A percentile compares a stretch with the other conserved stretches of the same genome.
phyloP scores from a whole-genome alignment of 306 rosid genomes.

The Adenanthera pavonina region DNA sequence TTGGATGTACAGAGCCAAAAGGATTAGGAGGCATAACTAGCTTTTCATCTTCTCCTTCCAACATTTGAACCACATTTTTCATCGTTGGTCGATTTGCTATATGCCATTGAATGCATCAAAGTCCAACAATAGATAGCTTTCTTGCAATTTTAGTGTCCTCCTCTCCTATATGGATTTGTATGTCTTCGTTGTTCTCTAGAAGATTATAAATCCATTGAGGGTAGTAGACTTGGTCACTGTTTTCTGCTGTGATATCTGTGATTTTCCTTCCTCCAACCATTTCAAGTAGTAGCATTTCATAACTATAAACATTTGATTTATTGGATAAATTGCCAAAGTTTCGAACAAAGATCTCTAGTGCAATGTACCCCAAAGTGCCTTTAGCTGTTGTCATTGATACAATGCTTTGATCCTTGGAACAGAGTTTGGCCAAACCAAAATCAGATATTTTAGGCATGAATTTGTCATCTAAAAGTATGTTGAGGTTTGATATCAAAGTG shows the following conservation, averaged over 20 bases:
- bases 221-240: conserved; percentile 25
- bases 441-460: too few relatives aligned
- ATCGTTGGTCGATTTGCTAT: conserved; percentile 40
- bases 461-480: too few relatives aligned
- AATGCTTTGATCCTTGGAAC: too few relatives aligned
- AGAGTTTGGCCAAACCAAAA: too few relatives aligned
- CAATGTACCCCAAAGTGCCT: conserved; percentile 18
- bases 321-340: too few relatives aligned
- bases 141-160: conserved; percentile 40
- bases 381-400: too few relatives aligned
- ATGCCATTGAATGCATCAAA: background rate
- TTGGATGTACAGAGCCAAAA: conserved; percentile 33
- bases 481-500: too few relatives aligned
- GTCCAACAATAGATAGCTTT: conserved; percentile 39
- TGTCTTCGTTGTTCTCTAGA: conserved; percentile 35
- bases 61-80: conserved; percentile 45
- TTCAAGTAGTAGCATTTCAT: background rate
- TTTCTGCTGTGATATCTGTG: conserved; percentile 23
- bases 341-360: background rate
- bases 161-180: conserved; percentile 33
- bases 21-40: conserved; percentile 44
- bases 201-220: conserved; percentile 42
- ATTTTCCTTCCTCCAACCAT: background rate
- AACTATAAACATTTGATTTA: too few relatives aligned
- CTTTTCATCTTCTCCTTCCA: conserved; percentile 36